A percentile compares a stretch with the other conserved stretches of the same genome.
Conservation (phyloP, 805 yeast genomes). For the Kodamaea fukazawae region DNA sequence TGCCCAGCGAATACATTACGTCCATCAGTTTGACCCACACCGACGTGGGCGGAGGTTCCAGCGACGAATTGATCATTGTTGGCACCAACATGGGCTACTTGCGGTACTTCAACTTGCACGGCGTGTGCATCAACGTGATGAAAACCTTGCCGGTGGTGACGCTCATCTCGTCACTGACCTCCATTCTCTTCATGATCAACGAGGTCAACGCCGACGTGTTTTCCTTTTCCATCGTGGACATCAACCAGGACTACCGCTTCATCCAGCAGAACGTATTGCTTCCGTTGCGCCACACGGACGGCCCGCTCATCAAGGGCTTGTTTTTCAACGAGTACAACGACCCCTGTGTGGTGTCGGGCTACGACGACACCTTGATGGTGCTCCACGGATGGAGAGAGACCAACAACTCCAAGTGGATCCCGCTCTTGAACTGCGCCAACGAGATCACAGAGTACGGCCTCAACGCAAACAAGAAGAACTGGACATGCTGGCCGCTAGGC, state of each 20-base stretch:
- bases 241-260: slow-evolving; percentile 37
- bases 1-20: slow-evolving; percentile 60
- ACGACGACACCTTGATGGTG: slow-evolving; percentile 67
- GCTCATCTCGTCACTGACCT: slow-evolving; percentile 58
- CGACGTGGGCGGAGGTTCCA: slow-evolving; percentile 8
- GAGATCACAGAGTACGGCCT: slow-evolving; percentile 45
- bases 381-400: slow-evolving; percentile 77
- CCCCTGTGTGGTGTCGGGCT: slow-evolving; percentile 79
- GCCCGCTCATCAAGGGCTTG: slow-evolving; percentile 56
- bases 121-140: slow-evolving; percentile 68
- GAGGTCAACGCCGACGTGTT: slow-evolving; percentile 34
- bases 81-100: slow-evolving; percentile 78
- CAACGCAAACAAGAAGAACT: slow-evolving; percentile 47
- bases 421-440: slow-evolving; percentile 61
- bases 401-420: slow-evolving; percentile 82
- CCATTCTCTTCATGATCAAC: slow-evolving; percentile 51
- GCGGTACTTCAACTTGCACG: slow-evolving; percentile 67
- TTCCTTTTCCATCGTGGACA: slow-evolving; percentile 49
- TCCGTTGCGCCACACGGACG: slow-evolving; percentile 26
- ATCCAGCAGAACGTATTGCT: slow-evolving; percentile 39
- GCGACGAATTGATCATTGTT: slow-evolving; percentile 51
- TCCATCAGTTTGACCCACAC: slow-evolving; percentile 56
- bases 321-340: slow-evolving; percentile 88
- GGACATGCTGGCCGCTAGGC: slow-evolving; percentile 88
- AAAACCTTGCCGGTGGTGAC: slow-evolving; percentile 72